A percentile compares a stretch with the other conserved stretches of the same genome.
Evolutionary conservation across 441 rosid species (phyloP).

Genomic region (Populus hybrid): DNA sequence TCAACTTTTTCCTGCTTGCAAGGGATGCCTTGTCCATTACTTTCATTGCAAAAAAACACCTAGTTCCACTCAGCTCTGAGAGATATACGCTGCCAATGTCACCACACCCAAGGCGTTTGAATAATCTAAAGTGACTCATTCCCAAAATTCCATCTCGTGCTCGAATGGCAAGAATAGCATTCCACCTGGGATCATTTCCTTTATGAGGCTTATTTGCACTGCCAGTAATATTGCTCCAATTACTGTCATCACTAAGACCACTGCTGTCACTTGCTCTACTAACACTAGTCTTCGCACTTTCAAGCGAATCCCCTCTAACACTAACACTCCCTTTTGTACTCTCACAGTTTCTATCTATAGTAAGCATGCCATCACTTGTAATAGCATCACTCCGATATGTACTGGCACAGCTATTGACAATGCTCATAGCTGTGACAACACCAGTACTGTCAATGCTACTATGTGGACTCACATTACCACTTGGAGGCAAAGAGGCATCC

Average conservation of each 20-base stretch:
- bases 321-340: slow-evolving; percentile 54
- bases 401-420: slow-evolving; percentile 72
- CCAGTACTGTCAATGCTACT: slow-evolving; percentile 77
- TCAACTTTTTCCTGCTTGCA: too few relatives aligned
- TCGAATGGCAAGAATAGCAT: slow-evolving; percentile 81
- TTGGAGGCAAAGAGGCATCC: slow-evolving; percentile 94
- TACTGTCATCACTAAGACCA: slow-evolving; percentile 93
- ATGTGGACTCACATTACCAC: slow-evolving; percentile 85
- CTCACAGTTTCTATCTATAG: slow-evolving; percentile 68
- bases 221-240: slow-evolving; percentile 87
- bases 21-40: slow-evolving; percentile 43
- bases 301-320: slow-evolving; percentile 73
- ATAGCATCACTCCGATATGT: slow-evolving; percentile 61
- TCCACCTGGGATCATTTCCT: slow-evolving; percentile 97
- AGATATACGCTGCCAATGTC: slow-evolving; percentile 96
- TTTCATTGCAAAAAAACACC: too few relatives aligned
- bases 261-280: slow-evolving; percentile 93
- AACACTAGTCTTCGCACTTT: slow-evolving; percentile 81
- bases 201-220: slow-evolving; percentile 92
- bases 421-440: slow-evolving; percentile 75
- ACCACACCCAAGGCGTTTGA: slow-evolving; percentile 91
- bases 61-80: slow-evolving; percentile 30
- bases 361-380: slow-evolving; percentile 77
- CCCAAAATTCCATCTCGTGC: slow-evolving; percentile 87
- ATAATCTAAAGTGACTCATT: slow-evolving; percentile 88